Percentiles rank a stretch among this genome's conserved stretches.
Conservation (phyloP, 2,329 filamentous ascomycete species). For the Paraphoma chrysanthemicola region DNA sequence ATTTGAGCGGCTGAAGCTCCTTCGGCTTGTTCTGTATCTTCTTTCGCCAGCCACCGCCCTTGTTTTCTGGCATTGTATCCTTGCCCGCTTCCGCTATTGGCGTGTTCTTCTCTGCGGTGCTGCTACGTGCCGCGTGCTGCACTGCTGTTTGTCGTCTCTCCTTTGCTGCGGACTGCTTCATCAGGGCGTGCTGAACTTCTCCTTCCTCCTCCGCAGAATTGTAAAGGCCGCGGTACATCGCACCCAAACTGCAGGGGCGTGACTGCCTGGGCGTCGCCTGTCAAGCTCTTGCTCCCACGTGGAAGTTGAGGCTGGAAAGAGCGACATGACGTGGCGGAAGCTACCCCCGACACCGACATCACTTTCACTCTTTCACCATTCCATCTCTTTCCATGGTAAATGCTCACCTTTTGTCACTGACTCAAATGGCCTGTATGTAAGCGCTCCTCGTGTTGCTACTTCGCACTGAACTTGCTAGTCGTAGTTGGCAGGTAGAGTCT, state of each 20-base stretch:
- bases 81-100: not conserved
- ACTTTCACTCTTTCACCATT: too few species aligned
- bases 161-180: not conserved
- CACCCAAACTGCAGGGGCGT: not conserved
- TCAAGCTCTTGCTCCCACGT: not conserved
- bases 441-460: too few species aligned
- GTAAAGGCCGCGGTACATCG: not conserved
- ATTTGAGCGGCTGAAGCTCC: constrained; percentile 11
- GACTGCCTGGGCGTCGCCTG: not conserved
- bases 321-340: not conserved
- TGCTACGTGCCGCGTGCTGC: not conserved
- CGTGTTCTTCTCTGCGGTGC: not conserved
- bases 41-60: constrained; percentile 29
- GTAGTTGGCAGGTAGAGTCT: too few species aligned
- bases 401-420: too few species aligned
- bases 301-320: not conserved
- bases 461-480: too few species aligned
- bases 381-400: too few species aligned
- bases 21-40: constrained; percentile 26
- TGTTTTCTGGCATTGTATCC: constrained; percentile 26
- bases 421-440: too few species aligned
- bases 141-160: not conserved
- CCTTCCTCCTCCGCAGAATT: not conserved
- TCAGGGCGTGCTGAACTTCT: not conserved
- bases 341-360: not conserved